Evolutionary conservation across 192 early-diverging fungal species (phyloP), one percentile per base, ranked within the genome.

Genomic region (Coemansia sp.): DNA sequence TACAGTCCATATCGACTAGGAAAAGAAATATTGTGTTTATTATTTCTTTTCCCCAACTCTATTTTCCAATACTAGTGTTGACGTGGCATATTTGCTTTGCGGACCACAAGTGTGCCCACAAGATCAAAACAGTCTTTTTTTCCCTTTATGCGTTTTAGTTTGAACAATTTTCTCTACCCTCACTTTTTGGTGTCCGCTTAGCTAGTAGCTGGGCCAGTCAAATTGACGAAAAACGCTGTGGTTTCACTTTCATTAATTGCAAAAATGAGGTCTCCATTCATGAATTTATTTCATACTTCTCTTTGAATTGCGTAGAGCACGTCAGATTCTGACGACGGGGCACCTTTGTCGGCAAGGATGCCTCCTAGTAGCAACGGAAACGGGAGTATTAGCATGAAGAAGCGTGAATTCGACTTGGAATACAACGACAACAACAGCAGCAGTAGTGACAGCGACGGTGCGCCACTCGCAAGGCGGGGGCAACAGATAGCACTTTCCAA

Each of bases 251-350:
- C 26, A 26, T 26, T 26, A 26, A 26, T 26, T 26, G 26, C 26
- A 26, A 26, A 26, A 26, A 2, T 3, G 26, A 26, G 26, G 26
- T 26, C 26, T 26, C 26, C 26, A 26, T 26, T 26, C 26, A 26
- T 10, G 9, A 9, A 38, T 6, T 38, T 32, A 6, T 59, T 59
- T 1, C 39, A 8, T 43, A 13, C 40, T 43, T 42, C 52, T 52
- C 39, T 74, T 59, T 53, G 21, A 16, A 65, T 44, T 13, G 16
- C 49, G 42, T 71, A 71, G 80, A 83, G 71, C 48, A 68, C 65
- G 41, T 77, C 80, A 58, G 80, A 83, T 67, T 83, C 72, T 5
- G 80, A 83, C 50, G 77, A 79, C 69, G 71, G 68, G 10, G 57
- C 68, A 26, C 80, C 80, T 15, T 64, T 83, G 44, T 83, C 80